Base-by-base conservation (phyloP, 129 eudicot species). In the Rutidosis leptorrhynchoides region DNA sequence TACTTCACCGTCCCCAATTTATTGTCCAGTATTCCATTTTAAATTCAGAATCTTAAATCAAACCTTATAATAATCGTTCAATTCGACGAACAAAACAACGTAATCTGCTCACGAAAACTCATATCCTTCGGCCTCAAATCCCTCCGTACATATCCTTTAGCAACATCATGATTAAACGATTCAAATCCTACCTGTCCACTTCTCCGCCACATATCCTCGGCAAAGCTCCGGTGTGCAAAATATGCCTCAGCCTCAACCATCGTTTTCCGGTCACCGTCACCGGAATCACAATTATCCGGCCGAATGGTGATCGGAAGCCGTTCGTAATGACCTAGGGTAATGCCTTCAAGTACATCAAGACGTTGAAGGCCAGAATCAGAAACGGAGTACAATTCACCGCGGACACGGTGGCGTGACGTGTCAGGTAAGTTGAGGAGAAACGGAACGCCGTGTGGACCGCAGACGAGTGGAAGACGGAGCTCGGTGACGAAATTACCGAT, bases 381-480 rank as follows among this genome's bases (percentile, higher is more conserved):
- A 7, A 90, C 88, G 65, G 85, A 73, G 80, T 86, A 90, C 6
- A 86, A 78, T 79, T 90, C 97, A 19, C 95, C 95, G 1, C 29
- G 72, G 42, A 90, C 95, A 6, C 65, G 82, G 48, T 76, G 86
- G 30, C 66, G 49, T 5, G 85, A 79, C 33, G 58, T 22, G 29
- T 79, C 86, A 23, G 94, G 88, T 40, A 85, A 64, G 73, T 89
- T 86, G 61, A 89, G 82, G n/a, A 89, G 84, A 79, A 85, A 89
- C 1, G 90, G 96, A 1, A 89, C 94, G 63, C 87, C 70, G 78
- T 80, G 77, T 58, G 96, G 96, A 28, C 96, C 93, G 48, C 87
- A 79, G 23, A 89, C 93, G 40, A 89, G 87, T 2, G 96, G 96
- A 24, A 82, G 80, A 9, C 62, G 57, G 28, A 64, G 62, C 48